A percentile compares a stretch with the other conserved stretches of the same genome.
Conservation (phyloP, 306 rosid species). For the Cicer cuneatum region DNA sequence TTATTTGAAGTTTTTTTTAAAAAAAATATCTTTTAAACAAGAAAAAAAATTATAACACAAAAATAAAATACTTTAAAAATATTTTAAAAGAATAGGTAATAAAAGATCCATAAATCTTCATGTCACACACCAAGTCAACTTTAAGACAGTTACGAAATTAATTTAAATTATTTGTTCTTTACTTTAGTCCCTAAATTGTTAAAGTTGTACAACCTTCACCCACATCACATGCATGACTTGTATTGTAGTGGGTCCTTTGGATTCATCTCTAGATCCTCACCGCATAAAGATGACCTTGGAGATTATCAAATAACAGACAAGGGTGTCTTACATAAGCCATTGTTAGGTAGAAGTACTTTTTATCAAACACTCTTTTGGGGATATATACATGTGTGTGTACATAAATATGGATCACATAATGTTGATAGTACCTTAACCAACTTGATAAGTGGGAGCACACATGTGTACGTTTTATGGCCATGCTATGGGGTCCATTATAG, state of each 20-base stretch:
- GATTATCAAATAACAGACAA: constrained; percentile 43
- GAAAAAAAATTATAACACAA: no score
- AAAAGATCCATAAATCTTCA: no score
- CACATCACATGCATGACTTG: constrained; percentile 52
- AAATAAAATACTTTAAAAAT: no score
- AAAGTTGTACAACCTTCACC: constrained; percentile 47
- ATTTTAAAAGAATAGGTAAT: no score
- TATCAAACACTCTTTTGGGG: constrained; percentile 25
- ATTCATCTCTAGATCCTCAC: constrained; percentile 47
- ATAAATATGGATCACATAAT: constrained; percentile 42
- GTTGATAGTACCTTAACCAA: constrained; percentile 47
- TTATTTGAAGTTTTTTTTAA: no score
- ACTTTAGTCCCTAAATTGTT: not conserved
- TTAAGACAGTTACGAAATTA: no score
- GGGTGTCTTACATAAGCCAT: constrained; percentile 40
- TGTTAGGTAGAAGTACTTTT: constrained; percentile 50
- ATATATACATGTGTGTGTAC: constrained; percentile 14
- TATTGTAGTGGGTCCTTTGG: constrained; percentile 40
- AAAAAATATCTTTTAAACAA: no score
- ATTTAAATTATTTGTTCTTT: no score
- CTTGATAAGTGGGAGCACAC: constrained; percentile 41
- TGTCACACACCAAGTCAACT: no score
- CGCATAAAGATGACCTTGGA: constrained; percentile 46
- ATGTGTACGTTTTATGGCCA: constrained; percentile 37
- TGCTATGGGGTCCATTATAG: constrained; percentile 36